Evolutionary conservation across 2,329 filamentous ascomycete genomes (phyloP).

Genomic region (Zymoseptoria tritici): DNA sequence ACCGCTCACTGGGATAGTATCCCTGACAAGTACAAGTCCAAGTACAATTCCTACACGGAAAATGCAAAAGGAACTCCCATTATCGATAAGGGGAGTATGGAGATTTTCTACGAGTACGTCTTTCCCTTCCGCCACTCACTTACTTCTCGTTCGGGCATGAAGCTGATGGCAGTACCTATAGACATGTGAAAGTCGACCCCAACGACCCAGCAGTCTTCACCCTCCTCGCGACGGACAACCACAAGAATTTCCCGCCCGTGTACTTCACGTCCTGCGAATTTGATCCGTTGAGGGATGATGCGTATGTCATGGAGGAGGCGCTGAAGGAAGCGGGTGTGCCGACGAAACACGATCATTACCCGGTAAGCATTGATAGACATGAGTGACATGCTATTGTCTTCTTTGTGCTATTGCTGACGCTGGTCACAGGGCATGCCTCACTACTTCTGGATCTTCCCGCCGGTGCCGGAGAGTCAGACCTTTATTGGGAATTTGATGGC

Average conservation of each 20-base stretch:
- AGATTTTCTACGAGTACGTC: conserved; percentile 15
- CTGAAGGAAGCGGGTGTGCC: conserved; percentile 39
- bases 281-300: conserved; percentile 47
- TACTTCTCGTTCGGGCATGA: too few species aligned
- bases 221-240: conserved; percentile 15
- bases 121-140: neutral
- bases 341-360: conserved; percentile 38
- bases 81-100: conserved; percentile 20
- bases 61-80: conserved; percentile 16
- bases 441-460: conserved; percentile 31
- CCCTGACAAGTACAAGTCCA: conserved; percentile 19
- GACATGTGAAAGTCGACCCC: conserved; percentile 14
- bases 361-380: neutral
- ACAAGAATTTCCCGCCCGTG: conserved; percentile 34
- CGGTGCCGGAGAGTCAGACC: conserved; percentile 10
- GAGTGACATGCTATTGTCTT: neutral
- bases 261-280: conserved; percentile 47
- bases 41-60: conserved; percentile 15
- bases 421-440: conserved; percentile 31
- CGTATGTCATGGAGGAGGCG: conserved; percentile 43
- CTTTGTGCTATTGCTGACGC: neutral
- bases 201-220: conserved; percentile 16
- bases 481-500: conserved; percentile 14
- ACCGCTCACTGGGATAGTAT: conserved; percentile 28
- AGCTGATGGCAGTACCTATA: too few species aligned